Conservation (phyloP, 2,329 filamentous ascomycete genomes). For the Didymella keratinophila region DNA sequence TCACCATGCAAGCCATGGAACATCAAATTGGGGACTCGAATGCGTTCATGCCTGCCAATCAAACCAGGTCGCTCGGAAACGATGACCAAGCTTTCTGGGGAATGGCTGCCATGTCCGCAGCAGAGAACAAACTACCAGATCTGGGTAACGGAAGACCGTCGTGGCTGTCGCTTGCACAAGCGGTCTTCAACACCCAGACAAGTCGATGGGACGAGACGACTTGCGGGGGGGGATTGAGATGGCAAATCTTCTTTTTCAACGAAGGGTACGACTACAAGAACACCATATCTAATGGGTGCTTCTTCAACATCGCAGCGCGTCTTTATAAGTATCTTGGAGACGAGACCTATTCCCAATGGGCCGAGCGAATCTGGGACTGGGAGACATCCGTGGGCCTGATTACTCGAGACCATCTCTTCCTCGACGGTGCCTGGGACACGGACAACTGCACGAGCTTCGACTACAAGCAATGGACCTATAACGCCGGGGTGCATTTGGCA, state of each 20-base stretch:
- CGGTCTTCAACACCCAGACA: conserved; percentile 76
- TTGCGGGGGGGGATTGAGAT: conserved; percentile 77
- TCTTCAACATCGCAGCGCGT: conserved; percentile 82
- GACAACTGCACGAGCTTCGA: conserved; percentile 55
- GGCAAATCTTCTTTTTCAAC: conserved; percentile 83
- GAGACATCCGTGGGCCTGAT: conserved; percentile 59
- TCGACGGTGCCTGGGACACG: conserved; percentile 54
- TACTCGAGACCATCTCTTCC: conserved; percentile 55
- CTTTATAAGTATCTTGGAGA: conserved; percentile 73
- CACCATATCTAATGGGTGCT: conserved; percentile 78
- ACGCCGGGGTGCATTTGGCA: conserved; percentile 55
- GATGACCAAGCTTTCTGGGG: conserved; percentile 68
- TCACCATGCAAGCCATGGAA: conserved; percentile 65
- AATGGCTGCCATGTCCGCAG: conserved; percentile 65
- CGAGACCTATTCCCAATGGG: conserved; percentile 65
- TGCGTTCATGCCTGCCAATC: conserved; percentile 80
- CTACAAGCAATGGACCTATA: conserved; percentile 58
- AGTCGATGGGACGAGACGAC: conserved; percentile 71
- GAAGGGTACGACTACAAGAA: conserved; percentile 86
- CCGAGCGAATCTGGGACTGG: conserved; percentile 68
- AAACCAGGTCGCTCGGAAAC: conserved; percentile 64
- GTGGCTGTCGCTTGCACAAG: conserved; percentile 73
- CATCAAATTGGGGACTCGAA: conserved; percentile 75
- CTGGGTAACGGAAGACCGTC: conserved; percentile 58
- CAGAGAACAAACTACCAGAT: conserved; percentile 59